Base-by-base conservation (phyloP, 495 filamentous ascomycete genomes). In the Baudoinia panamericana region DNA sequence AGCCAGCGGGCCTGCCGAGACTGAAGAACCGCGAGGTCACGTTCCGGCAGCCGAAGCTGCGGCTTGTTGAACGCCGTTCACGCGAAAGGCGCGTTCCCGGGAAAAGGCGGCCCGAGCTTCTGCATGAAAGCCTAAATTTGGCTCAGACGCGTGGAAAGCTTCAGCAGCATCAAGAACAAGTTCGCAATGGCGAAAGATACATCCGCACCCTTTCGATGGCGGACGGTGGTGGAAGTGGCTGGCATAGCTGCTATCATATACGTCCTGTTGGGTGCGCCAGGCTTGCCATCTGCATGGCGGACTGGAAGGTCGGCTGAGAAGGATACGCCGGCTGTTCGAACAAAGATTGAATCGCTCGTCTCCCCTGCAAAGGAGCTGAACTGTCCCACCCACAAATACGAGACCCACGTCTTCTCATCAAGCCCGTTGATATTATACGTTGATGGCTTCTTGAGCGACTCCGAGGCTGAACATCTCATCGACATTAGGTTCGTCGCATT, bases 361-460 rank as follows among this genome's bases (percentile, higher is more conserved):
- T 30, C 36, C 20, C 50, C 50, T 12, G 23, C 34, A 13, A 20
- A 22, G n/a, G 27, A 18, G 3, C 25, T 50, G 7, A 15, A 45
- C 17, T 61, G 58, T 39, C 42, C 53, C 1, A 30, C 38, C 15
- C 58, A 58, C 31, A 32, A 35, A 24, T 73, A 72, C 54, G 59
- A 64, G 24, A 60, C 65, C 9, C 63, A 67, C 40, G 52, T 75
- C 39, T 63, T 74, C 38, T 71, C 69, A 18, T 63, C 67, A 45
- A 63, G 60, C 6, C 72, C 72, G 0, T 56, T 74, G 4, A 62
- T 76, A 3, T 66, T 76, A 39, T 74, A 74, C 54, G 64, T 75
- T 47, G 59, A 56, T 26, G 52, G 65, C 47, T 64, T 63, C 43
- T 46, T 66, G 9, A 63, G 56, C 4, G 24, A 43, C 1, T 48